These are phyloP conservation scores for Barnettozyma sucrosica DNA, from an alignment of 805 yeast species.

Conservation along the genomic window DNA sequence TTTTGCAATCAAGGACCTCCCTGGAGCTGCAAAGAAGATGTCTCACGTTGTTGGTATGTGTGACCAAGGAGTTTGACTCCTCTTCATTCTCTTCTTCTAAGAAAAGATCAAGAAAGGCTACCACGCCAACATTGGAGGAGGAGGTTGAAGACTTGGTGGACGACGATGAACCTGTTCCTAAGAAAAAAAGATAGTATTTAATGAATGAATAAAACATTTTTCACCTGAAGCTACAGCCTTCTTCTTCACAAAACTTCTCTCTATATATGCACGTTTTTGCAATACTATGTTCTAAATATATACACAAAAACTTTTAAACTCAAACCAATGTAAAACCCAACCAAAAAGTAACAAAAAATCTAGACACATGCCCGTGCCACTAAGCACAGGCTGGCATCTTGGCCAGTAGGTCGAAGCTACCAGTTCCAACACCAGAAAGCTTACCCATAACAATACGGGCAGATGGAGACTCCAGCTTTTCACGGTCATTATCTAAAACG, in stretches of 20 bases:
- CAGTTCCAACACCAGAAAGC: slow-evolving; percentile 89
- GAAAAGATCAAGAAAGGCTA: slow-evolving; percentile 4
- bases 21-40: slow-evolving; percentile 80
- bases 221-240: neutral
- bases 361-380: neutral
- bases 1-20: slow-evolving; percentile 72
- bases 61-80: slow-evolving; percentile 63
- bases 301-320: neutral
- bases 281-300: neutral
- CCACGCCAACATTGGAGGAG: slow-evolving; percentile 1
- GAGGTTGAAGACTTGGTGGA: slow-evolving; percentile 5
- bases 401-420: slow-evolving; percentile 75
- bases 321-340: slow-evolving; percentile 1
- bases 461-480: slow-evolving; percentile 84
- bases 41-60: slow-evolving; percentile 65
- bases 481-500: slow-evolving; percentile 86
- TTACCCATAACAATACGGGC: slow-evolving; percentile 92
- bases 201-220: neutral
- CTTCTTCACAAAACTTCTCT: neutral
- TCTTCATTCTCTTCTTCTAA: slow-evolving; percentile 11
- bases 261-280: neutral
- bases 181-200: slow-evolving; percentile 1
- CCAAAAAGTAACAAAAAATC: neutral
- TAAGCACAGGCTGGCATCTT: slow-evolving; percentile 29
- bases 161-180: neutral